A percentile compares a stretch with the other conserved stretches of the same genome.
phyloP scores from a whole-genome alignment of 306 rosid species.

The Pyrus betulifolia region DNA sequence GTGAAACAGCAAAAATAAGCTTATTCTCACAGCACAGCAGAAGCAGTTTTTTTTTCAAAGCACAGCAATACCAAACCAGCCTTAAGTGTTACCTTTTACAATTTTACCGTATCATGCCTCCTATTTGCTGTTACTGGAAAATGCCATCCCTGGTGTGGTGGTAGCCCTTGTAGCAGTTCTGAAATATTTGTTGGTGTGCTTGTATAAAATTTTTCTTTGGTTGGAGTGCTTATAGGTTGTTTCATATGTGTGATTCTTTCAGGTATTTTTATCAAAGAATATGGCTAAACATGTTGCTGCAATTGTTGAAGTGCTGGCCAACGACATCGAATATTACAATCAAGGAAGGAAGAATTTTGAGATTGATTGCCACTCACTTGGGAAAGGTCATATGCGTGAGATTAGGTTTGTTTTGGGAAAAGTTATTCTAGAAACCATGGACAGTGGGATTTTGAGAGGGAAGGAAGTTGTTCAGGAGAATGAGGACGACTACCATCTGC shows the following conservation, averaged over 20 bases:
- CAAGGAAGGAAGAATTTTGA: slow-evolving; percentile 31
- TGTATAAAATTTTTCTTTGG: slow-evolving; percentile 1
- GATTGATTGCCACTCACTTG: slow-evolving; percentile 47
- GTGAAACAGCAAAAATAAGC: no score
- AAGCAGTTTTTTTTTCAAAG: no score
- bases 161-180: not conserved
- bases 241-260: slow-evolving; percentile 22
- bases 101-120: not conserved
- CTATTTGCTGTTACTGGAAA: not conserved
- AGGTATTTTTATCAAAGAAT: slow-evolving; percentile 62
- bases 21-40: no score
- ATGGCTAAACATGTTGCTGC: slow-evolving; percentile 32
- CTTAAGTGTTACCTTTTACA: not conserved
- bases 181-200: not conserved
- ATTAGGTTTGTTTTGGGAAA: slow-evolving; percentile 65
- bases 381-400: slow-evolving; percentile 48
- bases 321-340: slow-evolving; percentile 31
- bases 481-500: slow-evolving; percentile 13
- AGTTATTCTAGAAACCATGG: slow-evolving; percentile 68
- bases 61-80: no score
- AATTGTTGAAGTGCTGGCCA: slow-evolving; percentile 42
- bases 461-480: slow-evolving; percentile 29
- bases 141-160: not conserved
- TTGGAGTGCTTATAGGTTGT: slow-evolving; percentile 14
- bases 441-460: slow-evolving; percentile 23